Base-by-base conservation (phyloP, 768 basidiomycete genomes). In the Udeniomyces megalosporus region DNA sequence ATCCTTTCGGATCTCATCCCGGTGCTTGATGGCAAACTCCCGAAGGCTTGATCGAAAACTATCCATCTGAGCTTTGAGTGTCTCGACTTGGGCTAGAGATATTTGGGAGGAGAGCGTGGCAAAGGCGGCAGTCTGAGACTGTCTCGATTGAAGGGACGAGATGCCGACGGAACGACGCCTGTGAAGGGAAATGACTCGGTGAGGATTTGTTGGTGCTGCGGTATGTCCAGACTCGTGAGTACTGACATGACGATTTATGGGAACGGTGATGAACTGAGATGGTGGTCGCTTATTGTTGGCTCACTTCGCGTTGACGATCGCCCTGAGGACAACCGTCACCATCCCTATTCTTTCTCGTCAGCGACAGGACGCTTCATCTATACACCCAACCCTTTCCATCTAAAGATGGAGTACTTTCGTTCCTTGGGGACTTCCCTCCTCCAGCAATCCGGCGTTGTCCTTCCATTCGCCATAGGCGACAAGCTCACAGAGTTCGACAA, bases 361-460 rank as follows among this genome's bases (percentile, higher is more conserved):
- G n/a, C n/a, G n/a, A n/a, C n/a, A n/a, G n/a, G n/a, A n/a, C n/a
- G n/a, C n/a, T n/a, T n/a, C n/a, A n/a, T n/a, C n/a, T n/a, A n/a
- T n/a, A n/a, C n/a, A n/a, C n/a, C n/a, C n/a, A n/a, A n/a, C n/a
- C n/a, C n/a, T n/a, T n/a, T n/a, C n/a, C n/a, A 10, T 12, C 49
- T 1, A 6, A 3, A 5, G 49, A 65, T 65, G 63, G 63, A 65
- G 35, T 65, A 65, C 46, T 65, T 65, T 45, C 63, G 63, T 1
- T 65, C 63, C 42, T 52, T 65, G 10, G 63, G 63, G 32, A 72
- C 73, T 17, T 68, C 84, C 8, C 79, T 95, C n/a, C 87, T 96
- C 2, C 85, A 88, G 69, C 93, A 91, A 69, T 91, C 91, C 8
- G 91, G 91, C 28, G 79, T 96, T 15, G 85, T 85, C 67, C 78